Percentiles rank a stretch among this genome's conserved stretches.
Conservation (phyloP, 73 alveolate genomes). For the Paramecium caudatum region DNA sequence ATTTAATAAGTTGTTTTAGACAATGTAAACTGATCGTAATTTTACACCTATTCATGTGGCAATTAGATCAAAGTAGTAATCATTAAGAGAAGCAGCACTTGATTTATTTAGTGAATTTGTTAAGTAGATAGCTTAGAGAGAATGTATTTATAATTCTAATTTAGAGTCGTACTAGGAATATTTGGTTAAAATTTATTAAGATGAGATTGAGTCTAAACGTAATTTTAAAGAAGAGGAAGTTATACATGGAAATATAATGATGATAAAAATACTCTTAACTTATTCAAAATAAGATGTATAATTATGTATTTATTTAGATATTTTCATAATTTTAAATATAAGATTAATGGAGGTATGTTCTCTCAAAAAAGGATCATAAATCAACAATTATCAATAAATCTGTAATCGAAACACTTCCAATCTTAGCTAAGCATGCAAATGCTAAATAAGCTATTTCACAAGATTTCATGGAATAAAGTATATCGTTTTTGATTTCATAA, state of each 20-base stretch:
- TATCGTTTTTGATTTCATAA: conserved; percentile 15
- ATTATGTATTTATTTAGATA: background rate
- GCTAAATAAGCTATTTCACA: background rate
- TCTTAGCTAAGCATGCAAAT: conserved; percentile 60
- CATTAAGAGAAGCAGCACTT: conserved; percentile 74
- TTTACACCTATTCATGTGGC: background rate
- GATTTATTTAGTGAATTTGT: conserved; percentile 65
- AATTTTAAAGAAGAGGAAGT: conserved; percentile 55
- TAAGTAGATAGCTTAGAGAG: conserved; percentile 67
- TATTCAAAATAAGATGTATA: conserved; percentile 69
- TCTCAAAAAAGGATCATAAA: conserved; percentile 70
- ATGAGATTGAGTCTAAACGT: background rate
- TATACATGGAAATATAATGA: conserved; percentile 70
- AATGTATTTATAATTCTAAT: conserved; percentile 19
- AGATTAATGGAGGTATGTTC: conserved; percentile 54
- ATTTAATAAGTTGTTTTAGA: conserved; percentile 55
- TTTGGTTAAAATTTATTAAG: conserved; percentile 1
- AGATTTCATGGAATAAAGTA: conserved; percentile 52
- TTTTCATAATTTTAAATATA: background rate
- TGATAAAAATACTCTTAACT: conserved; percentile 58
- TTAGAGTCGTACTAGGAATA: conserved; percentile 35
- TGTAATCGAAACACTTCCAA: conserved; percentile 72
- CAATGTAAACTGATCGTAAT: conserved; percentile 9
- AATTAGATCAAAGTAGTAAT: conserved; percentile 31
- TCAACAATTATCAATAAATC: conserved; percentile 37